Conservation (phyloP, 495 filamentous ascomycete species). For the Neurospora sp. region DNA sequence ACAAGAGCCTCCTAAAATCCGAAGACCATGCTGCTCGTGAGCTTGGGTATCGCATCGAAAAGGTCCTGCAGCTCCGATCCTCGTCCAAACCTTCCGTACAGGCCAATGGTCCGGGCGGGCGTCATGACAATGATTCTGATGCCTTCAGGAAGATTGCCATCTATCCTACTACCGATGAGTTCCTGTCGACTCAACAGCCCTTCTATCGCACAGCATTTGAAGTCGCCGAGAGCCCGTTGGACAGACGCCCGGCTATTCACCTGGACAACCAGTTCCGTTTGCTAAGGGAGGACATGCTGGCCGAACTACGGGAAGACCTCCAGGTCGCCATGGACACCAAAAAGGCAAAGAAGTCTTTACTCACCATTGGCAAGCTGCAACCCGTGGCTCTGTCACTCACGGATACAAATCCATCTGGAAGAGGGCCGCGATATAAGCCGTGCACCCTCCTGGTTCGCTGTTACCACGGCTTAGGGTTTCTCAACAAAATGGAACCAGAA, state of each 20-base stretch:
- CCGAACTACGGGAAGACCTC: slow-evolving; percentile 52
- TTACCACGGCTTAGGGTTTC: slow-evolving; percentile 32
- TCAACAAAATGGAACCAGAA: slow-evolving; percentile 19
- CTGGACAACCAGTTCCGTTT: slow-evolving; percentile 75
- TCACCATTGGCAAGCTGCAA: not conserved
- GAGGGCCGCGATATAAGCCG: slow-evolving; percentile 17
- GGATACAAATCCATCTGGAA: not conserved
- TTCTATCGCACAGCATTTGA: slow-evolving; percentile 46
- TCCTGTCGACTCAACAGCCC: slow-evolving; percentile 45
- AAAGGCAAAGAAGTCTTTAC: slow-evolving; percentile 26
- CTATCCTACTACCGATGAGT: slow-evolving; percentile 59
- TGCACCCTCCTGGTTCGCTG: slow-evolving; percentile 40
- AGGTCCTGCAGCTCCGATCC: slow-evolving; percentile 6
- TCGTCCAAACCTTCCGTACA: not conserved
- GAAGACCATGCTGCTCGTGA: slow-evolving; percentile 14
- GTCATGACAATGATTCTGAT: slow-evolving; percentile 68
- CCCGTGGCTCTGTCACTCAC: slow-evolving; percentile 7
- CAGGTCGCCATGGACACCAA: slow-evolving; percentile 34
- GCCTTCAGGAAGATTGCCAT: slow-evolving; percentile 55
- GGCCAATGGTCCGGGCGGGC: slow-evolving; percentile 46
- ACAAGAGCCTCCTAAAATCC: slow-evolving; percentile 24
- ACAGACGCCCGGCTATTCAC: slow-evolving; percentile 40
- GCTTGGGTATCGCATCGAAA: slow-evolving; percentile 22
- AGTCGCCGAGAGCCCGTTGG: slow-evolving; percentile 21
- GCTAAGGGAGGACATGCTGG: slow-evolving; percentile 64